Percentiles rank a stretch among this genome's conserved stretches.
phyloP scores from a whole-genome alignment of 768 basidiomycete species.

The Pleurotus platypus region DNA sequence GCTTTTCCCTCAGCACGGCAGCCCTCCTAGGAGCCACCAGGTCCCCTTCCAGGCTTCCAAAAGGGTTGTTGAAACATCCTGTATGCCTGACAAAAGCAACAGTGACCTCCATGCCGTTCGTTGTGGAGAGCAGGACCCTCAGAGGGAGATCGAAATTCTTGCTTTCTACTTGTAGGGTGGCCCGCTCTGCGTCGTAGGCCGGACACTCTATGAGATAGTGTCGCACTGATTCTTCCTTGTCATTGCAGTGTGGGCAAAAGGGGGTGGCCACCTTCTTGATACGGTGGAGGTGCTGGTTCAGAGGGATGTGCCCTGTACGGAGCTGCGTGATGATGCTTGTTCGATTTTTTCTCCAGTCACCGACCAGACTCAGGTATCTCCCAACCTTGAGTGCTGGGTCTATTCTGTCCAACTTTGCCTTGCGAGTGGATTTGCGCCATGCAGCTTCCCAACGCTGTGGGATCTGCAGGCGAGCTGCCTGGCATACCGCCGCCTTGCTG shows the following conservation, averaged over 20 bases:
- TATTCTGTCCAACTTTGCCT: not conserved
- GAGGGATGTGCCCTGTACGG: not conserved
- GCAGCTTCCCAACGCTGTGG: no score
- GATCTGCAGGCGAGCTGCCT: no score
- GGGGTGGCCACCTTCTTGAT: not conserved
- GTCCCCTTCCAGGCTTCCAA: not conserved
- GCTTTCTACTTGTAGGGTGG: no score
- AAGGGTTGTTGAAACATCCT: not conserved
- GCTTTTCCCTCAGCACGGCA: not conserved
- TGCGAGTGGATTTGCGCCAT: not conserved
- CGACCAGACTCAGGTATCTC: not conserved
- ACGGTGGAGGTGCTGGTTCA: not conserved
- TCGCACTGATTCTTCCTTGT: not conserved
- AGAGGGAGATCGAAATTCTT: not conserved
- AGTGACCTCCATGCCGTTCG: not conserved
- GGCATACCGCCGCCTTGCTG: no score
- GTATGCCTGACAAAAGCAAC: not conserved
- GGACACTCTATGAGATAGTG: not conserved
- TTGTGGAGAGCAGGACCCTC: not conserved
- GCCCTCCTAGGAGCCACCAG: not conserved
- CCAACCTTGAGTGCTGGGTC: not conserved
- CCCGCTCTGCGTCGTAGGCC: not conserved
- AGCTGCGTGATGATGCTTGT: not conserved
- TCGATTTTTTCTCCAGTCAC: not conserved
- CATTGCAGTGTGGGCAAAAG: not conserved